Evolutionary conservation across 2,329 filamentous ascomycete species (phyloP).

Genomic region (Paradendryphiella salina): DNA sequence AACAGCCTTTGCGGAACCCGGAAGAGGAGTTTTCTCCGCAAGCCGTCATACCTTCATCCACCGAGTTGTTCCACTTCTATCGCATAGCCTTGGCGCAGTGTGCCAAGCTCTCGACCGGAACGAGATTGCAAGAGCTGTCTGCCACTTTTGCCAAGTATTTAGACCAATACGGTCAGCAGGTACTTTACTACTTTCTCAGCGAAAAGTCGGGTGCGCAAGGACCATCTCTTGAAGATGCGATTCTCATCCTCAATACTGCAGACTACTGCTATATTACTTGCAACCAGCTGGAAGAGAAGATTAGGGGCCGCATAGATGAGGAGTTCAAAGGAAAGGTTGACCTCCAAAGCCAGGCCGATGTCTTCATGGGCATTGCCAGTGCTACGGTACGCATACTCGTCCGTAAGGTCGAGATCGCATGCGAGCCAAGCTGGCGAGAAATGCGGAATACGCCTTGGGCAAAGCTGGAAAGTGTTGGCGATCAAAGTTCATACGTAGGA

Average conservation of each 20-base stretch:
- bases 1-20: slow-evolving; percentile 73
- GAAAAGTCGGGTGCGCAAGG: slow-evolving; percentile 61
- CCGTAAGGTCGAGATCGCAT: slow-evolving; percentile 76
- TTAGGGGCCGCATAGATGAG: slow-evolving; percentile 84
- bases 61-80: slow-evolving; percentile 97
- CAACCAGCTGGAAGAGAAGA: slow-evolving; percentile 90
- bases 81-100: slow-evolving; percentile 91
- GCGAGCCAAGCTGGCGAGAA: slow-evolving; percentile 89
- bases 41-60: slow-evolving; percentile 88
- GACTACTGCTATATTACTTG: slow-evolving; percentile 97
- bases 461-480: slow-evolving; percentile 87
- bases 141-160: slow-evolving; percentile 88
- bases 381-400: slow-evolving; percentile 83
- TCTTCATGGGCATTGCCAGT: slow-evolving; percentile 92
- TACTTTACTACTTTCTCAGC: slow-evolving; percentile 73
- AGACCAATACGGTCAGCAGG: slow-evolving; percentile 92
- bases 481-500: slow-evolving; percentile 89
- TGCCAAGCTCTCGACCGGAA: slow-evolving; percentile 91
- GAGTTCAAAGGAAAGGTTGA: slow-evolving; percentile 76
- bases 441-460: slow-evolving; percentile 97
- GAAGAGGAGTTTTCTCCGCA: slow-evolving; percentile 94
- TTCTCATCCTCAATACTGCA: slow-evolving; percentile 90
- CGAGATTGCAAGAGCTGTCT: slow-evolving; percentile 79
- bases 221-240: slow-evolving; percentile 71
- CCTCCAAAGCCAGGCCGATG: slow-evolving; percentile 88